phyloP scores from a whole-genome alignment of 2,329 filamentous ascomycete genomes.

The Colletotrichum coccodes region DNA sequence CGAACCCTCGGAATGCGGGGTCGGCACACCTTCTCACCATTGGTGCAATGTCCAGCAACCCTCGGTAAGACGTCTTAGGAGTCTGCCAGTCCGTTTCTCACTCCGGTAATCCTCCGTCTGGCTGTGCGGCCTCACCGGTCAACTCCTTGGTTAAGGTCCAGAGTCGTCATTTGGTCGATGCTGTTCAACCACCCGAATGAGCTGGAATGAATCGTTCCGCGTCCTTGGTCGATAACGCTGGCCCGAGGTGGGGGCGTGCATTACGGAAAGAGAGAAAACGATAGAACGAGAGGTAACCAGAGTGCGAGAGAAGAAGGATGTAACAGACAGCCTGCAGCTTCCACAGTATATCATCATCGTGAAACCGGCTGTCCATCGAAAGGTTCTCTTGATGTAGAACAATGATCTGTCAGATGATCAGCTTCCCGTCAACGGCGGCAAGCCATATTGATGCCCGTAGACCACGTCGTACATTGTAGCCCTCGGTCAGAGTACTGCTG shows the following conservation, averaged over 20 bases:
- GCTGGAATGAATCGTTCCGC: neutral
- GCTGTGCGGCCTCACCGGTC: constrained; percentile 3
- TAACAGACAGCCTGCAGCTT: neutral
- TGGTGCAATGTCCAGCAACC: neutral
- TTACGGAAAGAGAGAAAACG: neutral
- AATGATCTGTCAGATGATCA: neutral
- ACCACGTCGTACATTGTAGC: neutral
- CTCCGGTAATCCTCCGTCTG: neutral
- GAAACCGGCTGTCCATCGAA: neutral
- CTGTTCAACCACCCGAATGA: neutral
- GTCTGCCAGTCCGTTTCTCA: neutral
- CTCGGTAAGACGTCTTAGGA: too few species aligned
- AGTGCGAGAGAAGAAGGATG: neutral
- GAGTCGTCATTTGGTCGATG: neutral
- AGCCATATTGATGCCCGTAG: neutral
- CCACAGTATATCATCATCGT: neutral
- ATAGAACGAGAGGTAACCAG: neutral
- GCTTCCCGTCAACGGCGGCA: neutral
- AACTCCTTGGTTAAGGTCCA: neutral
- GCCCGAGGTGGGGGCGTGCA: neutral
- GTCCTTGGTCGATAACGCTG: too few species aligned
- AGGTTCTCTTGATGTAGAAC: neutral
- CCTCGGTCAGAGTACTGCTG: neutral
- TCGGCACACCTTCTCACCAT: neutral
- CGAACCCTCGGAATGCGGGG: constrained; percentile 9